Evolutionary conservation across 2,329 filamentous ascomycete species (phyloP), one percentile per base, ranked within the genome.

Genomic region (Ophiostoma fasciatum): DNA sequence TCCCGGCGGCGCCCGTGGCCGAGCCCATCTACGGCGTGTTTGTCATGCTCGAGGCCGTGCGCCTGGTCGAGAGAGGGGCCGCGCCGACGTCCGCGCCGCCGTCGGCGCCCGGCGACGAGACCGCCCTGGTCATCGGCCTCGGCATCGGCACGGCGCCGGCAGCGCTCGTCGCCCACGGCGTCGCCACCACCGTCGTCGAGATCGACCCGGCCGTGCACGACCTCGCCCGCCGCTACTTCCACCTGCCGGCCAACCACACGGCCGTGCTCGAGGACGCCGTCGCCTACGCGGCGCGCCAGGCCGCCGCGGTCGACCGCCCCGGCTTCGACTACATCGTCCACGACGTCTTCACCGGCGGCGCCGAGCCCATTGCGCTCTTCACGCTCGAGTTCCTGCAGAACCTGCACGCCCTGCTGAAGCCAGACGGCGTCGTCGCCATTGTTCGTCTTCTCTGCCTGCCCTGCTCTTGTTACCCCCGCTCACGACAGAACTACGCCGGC

Each of bases 1-100:
- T 58, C 46, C 56, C 49, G 56, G 77, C 53, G 41, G 64, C 58
- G 34, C 60, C 51, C 42, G 68, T 84, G 14, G 71, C 74, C 10
- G 90, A 98, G 57, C 84, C 88, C 1, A 83, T 98, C 38, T 98
- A 96, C 52, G 79, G 83, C 9, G 80, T 96, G n/a, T 98, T 98
- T 54, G 78, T 83, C 19, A 92, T 94, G 68, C 71, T 98, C 1
- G 90, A 98, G 55, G 84, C 88, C 4, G 79, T 96, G 7, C 73
- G 90, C 17, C 67, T 98, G 22, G 66, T 94, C 18, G 66, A 90
- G 23, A 13, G 7, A 5, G 20, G 20, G 9, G 23, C 3, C 46
- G 63, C 63, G 1, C 57, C 64, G 5, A 61, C 66, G 21, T 59
- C 56, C 12, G 57, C 63, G 35, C 59, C 59, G n/a, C 27, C 1